Conservation (phyloP, 1,139 yeast genomes). For the Pichia sp. region DNA sequence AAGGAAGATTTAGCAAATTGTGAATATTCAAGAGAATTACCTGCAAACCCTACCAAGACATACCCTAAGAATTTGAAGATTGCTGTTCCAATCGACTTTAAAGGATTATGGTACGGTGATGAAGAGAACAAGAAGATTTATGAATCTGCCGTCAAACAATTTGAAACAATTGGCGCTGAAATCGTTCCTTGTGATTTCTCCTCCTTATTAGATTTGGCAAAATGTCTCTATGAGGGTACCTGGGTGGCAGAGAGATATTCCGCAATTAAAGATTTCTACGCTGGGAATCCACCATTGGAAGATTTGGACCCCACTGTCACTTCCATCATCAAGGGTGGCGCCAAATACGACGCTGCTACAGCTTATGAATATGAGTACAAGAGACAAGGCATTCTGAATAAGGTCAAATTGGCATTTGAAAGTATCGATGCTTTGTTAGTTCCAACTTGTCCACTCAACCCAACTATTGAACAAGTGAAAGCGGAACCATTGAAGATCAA, state of each 20-base stretch:
- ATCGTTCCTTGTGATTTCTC: constrained; percentile 60
- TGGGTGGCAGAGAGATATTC: constrained; percentile 96
- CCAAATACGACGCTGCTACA: constrained; percentile 70
- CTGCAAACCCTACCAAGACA: constrained; percentile 52
- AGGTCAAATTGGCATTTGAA: constrained; percentile 47
- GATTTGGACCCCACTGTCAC: constrained; percentile 81
- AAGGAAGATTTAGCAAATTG: constrained; percentile 64
- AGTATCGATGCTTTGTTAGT: constrained; percentile 71
- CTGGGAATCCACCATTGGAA: constrained; percentile 63
- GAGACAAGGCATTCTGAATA: constrained; percentile 67
- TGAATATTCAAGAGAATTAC: constrained; percentile 73
- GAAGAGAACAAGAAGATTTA: constrained; percentile 65
- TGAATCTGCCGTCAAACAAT: constrained; percentile 49
- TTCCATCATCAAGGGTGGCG: constrained; percentile 71
- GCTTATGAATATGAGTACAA: constrained; percentile 79
- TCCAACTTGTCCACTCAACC: constrained; percentile 92
- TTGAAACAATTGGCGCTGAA: constrained; percentile 48
- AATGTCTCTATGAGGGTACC: constrained; percentile 91
- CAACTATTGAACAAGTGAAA: constrained; percentile 63
- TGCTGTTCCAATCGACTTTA: constrained; percentile 66
- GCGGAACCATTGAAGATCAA: constrained; percentile 78
- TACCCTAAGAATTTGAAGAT: constrained; percentile 49
- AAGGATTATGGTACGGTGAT: constrained; percentile 68
- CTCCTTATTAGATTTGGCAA: constrained; percentile 75
- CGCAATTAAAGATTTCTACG: constrained; percentile 69